Conservation (phyloP, 2,329 filamentous ascomycete species). For the Blastomyces silverae region DNA sequence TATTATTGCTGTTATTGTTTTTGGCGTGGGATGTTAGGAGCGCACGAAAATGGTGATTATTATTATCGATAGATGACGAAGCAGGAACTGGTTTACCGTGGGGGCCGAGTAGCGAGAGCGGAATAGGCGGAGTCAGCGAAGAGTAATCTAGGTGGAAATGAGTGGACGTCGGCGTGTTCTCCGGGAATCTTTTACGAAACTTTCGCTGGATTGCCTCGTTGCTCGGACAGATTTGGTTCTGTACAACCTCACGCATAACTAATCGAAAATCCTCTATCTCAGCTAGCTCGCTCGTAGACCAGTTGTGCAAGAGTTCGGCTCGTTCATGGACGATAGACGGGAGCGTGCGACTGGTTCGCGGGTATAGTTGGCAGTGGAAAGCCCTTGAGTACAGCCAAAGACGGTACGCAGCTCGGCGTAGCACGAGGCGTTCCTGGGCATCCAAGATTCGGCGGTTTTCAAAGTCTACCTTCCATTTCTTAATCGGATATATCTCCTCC, state of each 20-base stretch:
- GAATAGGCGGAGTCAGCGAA: conserved; percentile 29
- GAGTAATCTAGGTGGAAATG: conserved; percentile 49
- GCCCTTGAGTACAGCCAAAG: conserved; percentile 55
- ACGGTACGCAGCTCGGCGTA: conserved; percentile 54
- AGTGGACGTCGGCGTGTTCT: conserved; percentile 44
- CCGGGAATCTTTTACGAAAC: conserved; percentile 51
- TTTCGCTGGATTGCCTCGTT: conserved; percentile 55
- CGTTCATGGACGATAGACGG: conserved; percentile 46
- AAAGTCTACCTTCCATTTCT: conserved; percentile 56
- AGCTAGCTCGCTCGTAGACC: conserved; percentile 49
- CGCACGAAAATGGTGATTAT: background rate
- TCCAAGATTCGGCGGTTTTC: conserved; percentile 50
- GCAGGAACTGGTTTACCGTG: conserved; percentile 2
- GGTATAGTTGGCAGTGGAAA: conserved; percentile 49
- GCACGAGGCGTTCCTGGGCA: conserved; percentile 43
- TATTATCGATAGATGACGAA: conserved; percentile 10
- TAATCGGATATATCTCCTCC: conserved; percentile 56
- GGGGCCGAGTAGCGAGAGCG: conserved; percentile 17
- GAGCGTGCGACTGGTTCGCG: conserved; percentile 46
- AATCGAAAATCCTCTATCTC: conserved; percentile 54
- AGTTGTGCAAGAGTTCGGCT: conserved; percentile 53
- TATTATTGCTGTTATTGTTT: background rate
- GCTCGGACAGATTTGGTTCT: conserved; percentile 54
- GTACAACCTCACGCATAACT: conserved; percentile 51
- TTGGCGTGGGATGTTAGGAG: conserved; percentile 11